Conservation (phyloP, 192 early-diverging fungal species). For the Gamsiella multidivaricata region DNA sequence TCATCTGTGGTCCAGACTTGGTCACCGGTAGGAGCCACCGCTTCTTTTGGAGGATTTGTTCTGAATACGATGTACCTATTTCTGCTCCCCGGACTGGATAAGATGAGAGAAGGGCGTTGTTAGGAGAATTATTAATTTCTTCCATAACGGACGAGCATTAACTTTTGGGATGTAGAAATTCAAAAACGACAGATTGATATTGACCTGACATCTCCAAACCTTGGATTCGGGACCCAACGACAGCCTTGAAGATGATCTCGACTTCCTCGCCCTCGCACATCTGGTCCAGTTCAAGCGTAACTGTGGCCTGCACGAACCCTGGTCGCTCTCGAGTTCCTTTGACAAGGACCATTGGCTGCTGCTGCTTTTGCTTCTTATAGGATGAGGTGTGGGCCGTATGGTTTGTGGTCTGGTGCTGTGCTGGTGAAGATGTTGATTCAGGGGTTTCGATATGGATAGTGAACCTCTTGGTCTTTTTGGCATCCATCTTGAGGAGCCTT, state of each 20-base stretch:
- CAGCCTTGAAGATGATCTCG: constrained; percentile 11
- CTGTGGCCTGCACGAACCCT: constrained; percentile 7
- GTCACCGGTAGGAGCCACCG: constrained; percentile 3
- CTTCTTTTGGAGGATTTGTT: constrained; percentile 13
- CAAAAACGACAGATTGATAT: neutral
- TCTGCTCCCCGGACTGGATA: neutral
- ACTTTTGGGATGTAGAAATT: neutral
- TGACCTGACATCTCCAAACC: neutral
- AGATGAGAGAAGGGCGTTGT: neutral
- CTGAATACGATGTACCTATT: neutral
- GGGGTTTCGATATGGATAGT: neutral
- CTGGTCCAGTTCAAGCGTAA: constrained; percentile 1
- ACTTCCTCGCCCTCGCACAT: constrained; percentile 6
- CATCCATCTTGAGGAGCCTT: neutral
- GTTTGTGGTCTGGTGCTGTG: too few species aligned
- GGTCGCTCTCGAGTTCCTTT: constrained; percentile 5
- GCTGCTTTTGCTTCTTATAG: neutral
- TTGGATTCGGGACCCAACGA: constrained; percentile 4
- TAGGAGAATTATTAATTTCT: neutral
- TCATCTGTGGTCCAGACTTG: neutral
- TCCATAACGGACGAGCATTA: neutral
- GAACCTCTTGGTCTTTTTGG: neutral
- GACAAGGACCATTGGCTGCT: neutral
- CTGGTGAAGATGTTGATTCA: neutral
- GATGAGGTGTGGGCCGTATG: too few species aligned